Conservation (phyloP, 1,139 yeast species). For the Petasospora rhodanensis region DNA sequence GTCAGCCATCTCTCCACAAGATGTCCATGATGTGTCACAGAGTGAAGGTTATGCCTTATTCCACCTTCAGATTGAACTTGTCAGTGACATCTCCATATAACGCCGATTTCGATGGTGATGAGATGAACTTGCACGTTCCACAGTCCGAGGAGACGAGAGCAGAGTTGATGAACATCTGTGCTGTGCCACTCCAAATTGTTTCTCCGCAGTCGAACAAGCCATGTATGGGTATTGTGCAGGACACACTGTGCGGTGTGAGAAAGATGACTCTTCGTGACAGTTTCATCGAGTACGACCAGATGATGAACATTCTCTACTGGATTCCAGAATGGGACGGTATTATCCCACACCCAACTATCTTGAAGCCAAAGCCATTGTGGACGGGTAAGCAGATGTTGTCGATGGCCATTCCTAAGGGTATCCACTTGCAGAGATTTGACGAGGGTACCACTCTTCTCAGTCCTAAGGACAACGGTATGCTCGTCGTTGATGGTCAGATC, state of each 20-base stretch:
- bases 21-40: constrained; percentile 99
- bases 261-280: constrained; percentile 90
- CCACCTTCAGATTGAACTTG: constrained; percentile 92
- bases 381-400: constrained; percentile 94
- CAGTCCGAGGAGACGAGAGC: constrained; percentile 98
- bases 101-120: constrained; percentile 99
- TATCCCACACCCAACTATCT: constrained; percentile 92
- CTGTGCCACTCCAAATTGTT: constrained; percentile 95
- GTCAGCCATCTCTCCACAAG: constrained; percentile 98
- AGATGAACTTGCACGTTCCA: constrained; percentile 99
- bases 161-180: constrained; percentile 89
- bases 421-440: constrained; percentile 88
- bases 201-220: constrained; percentile 99
- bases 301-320: constrained; percentile 96
- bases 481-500: constrained; percentile 39
- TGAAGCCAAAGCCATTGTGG: constrained; percentile 97
- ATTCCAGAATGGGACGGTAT: constrained; percentile 99
- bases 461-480: constrained; percentile 54
- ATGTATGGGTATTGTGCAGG: constrained; percentile 99
- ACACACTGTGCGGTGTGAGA: constrained; percentile 94
- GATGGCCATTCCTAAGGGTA: constrained; percentile 92
- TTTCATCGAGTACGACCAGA: constrained; percentile 87
- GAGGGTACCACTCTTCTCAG: constrained; percentile 81
- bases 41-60: constrained; percentile 97
- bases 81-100: constrained; percentile 98